Percentiles rank a stretch among this genome's conserved stretches.
phyloP scores from a whole-genome alignment of 441 rosid species.

The Jatropha multifida region DNA sequence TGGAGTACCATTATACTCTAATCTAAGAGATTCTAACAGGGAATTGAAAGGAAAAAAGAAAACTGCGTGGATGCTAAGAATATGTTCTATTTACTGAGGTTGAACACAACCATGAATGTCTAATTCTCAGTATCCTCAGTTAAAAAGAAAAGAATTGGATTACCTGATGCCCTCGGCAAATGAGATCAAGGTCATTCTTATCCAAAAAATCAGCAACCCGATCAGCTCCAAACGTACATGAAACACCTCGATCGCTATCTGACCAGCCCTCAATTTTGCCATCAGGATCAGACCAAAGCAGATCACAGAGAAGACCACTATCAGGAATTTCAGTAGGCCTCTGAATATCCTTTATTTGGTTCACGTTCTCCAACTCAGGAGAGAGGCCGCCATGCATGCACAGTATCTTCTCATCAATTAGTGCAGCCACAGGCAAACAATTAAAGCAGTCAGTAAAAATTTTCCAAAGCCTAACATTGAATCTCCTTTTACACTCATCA shows the following conservation, averaged over 20 bases:
- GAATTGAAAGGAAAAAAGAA: not conserved
- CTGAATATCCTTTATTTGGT: constrained; percentile 71
- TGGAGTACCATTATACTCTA: not conserved
- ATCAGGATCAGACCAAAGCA: constrained; percentile 99
- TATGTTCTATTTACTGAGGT: not conserved
- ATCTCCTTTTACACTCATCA: constrained; percentile 96
- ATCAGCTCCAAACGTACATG: constrained; percentile 91
- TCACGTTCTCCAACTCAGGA: constrained; percentile 68
- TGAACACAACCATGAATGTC: not conserved
- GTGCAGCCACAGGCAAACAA: constrained; percentile 90
- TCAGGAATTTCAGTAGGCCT: constrained; percentile 96
- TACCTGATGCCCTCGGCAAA: constrained; percentile 98
- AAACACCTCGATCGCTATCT: constrained; percentile 92
- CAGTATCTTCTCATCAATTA: constrained; percentile 82
- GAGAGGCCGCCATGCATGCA: constrained; percentile 99
- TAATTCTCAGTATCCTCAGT: not conserved
- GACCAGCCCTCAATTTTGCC: constrained; percentile 74
- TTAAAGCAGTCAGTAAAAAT: constrained; percentile 94
- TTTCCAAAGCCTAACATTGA: constrained; percentile 96
- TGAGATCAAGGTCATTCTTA: constrained; percentile 92
- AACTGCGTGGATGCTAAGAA: not conserved
- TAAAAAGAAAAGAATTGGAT: constrained; percentile 23
- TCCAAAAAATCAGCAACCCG: constrained; percentile 77
- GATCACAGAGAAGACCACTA: constrained; percentile 88
- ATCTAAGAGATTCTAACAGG: not conserved